Evolutionary conservation across 2,329 filamentous ascomycete genomes (phyloP).

Genomic region (Beauveria scarabaeidicola): DNA sequence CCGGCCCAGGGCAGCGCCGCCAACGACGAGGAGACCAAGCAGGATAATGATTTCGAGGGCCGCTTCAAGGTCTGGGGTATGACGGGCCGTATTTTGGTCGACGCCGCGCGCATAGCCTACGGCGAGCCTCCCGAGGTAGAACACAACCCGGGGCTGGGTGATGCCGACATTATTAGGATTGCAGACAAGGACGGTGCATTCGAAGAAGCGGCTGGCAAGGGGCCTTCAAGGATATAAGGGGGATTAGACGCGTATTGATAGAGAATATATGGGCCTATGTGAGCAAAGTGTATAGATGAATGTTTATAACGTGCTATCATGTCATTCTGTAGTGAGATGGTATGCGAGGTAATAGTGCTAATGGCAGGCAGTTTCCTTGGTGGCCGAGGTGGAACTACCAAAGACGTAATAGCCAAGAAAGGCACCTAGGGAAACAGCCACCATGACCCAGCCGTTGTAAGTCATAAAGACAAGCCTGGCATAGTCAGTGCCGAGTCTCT

Average conservation of each 20-base stretch:
- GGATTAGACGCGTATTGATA: slow-evolving; percentile 13
- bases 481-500: background rate
- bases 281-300: background rate
- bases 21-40: slow-evolving; percentile 38
- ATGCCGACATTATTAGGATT: slow-evolving; percentile 41
- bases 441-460: slow-evolving; percentile 98
- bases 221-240: slow-evolving; percentile 19
- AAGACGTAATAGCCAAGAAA: slow-evolving; percentile 84
- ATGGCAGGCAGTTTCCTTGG: slow-evolving; percentile 79
- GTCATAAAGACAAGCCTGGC: slow-evolving; percentile 96
- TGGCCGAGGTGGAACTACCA: slow-evolving; percentile 58
- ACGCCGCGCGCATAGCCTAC: slow-evolving; percentile 79
- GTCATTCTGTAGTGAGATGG: background rate
- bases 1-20: slow-evolving; percentile 41
- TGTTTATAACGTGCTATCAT: background rate
- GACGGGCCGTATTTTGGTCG: slow-evolving; percentile 85
- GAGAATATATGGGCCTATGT: background rate
- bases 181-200: slow-evolving; percentile 38
- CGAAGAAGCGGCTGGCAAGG: slow-evolving; percentile 27
- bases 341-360: background rate
- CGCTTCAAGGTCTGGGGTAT: slow-evolving; percentile 89
- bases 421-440: slow-evolving; percentile 79
- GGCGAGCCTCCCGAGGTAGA: slow-evolving; percentile 78
- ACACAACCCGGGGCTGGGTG: slow-evolving; percentile 46
- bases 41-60: slow-evolving; percentile 26